These are phyloP conservation scores for Candida sojae DNA, from an alignment of 1,139 yeast genomes.

Conservation along the genomic window DNA sequence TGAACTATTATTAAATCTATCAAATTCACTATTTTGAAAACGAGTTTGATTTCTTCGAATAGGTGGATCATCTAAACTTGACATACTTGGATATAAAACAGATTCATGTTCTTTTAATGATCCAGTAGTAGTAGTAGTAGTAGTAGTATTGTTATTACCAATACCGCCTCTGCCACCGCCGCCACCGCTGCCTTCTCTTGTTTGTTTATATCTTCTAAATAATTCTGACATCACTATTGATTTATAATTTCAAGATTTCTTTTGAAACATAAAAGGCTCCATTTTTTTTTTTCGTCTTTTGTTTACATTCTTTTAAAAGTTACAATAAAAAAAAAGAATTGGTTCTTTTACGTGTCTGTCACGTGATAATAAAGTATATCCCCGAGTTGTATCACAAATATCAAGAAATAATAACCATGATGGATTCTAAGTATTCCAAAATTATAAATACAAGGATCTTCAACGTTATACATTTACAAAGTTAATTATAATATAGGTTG, in stretches of 20 bases:
- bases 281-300: no score
- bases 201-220: constrained; percentile 9
- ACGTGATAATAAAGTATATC: no score
- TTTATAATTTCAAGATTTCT: neutral
- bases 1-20: neutral
- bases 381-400: no score
- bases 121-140: constrained; percentile 4
- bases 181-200: constrained; percentile 1
- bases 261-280: no score
- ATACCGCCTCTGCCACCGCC: neutral
- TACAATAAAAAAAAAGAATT: no score
- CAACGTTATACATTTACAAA: no score
- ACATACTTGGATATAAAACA: neutral
- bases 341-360: no score
- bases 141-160: neutral
- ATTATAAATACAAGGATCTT: no score
- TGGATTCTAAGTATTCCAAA: no score
- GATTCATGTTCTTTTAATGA: neutral
- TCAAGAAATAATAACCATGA: no score
- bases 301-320: no score
- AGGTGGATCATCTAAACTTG: neutral
- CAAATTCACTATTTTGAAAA: neutral
- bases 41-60: neutral
- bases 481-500: no score
- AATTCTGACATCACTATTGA: constrained; percentile 9